Evolutionary conservation across 1,139 yeast species (phyloP).

Genomic region (Candida gigantensis): DNA sequence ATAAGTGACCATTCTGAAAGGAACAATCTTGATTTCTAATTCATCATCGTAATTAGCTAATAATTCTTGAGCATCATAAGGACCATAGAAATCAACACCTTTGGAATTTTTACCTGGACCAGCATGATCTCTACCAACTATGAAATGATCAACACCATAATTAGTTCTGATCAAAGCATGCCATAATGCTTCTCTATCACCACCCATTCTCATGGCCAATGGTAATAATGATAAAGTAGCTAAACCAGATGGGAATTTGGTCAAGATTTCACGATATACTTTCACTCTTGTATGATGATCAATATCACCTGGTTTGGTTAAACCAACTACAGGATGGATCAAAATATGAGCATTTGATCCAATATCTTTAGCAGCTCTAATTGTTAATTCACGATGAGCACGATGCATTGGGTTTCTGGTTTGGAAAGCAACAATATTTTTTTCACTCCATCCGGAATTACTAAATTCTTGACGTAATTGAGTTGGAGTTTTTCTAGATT

Average conservation of each 20-base stretch:
- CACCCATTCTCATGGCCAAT: constrained; percentile 98
- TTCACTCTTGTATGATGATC: constrained; percentile 97
- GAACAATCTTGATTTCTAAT: constrained; percentile 86
- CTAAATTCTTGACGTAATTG: constrained; percentile 84
- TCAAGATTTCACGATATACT: constrained; percentile 88
- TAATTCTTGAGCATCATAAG: constrained; percentile 92
- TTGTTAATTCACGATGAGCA: constrained; percentile 95
- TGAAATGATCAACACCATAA: constrained; percentile 95
- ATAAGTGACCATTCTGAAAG: constrained; percentile 96
- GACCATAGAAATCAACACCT: constrained; percentile 95
- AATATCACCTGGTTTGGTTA: constrained; percentile 96
- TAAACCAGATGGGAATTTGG: constrained; percentile 91
- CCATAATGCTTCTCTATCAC: constrained; percentile 98
- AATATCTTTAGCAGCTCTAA: constrained; percentile 76
- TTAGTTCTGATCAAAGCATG: constrained; percentile 96
- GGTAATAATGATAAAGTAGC: constrained; percentile 89
- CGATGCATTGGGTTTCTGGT: constrained; percentile 99
- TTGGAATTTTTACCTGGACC: constrained; percentile 95
- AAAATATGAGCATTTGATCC: constrained; percentile 62
- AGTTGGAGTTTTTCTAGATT: constrained; percentile 84
- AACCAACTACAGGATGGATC: constrained; percentile 96
- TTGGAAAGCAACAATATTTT: constrained; percentile 93
- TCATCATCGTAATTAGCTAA: constrained; percentile 77
- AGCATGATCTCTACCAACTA: constrained; percentile 97
- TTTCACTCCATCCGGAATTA: constrained; percentile 71